Percentiles rank a stretch among this genome's conserved stretches.
phyloP scores from a whole-genome alignment of 352 stramenopile genomes.

The Globisporangium cystogenes region DNA sequence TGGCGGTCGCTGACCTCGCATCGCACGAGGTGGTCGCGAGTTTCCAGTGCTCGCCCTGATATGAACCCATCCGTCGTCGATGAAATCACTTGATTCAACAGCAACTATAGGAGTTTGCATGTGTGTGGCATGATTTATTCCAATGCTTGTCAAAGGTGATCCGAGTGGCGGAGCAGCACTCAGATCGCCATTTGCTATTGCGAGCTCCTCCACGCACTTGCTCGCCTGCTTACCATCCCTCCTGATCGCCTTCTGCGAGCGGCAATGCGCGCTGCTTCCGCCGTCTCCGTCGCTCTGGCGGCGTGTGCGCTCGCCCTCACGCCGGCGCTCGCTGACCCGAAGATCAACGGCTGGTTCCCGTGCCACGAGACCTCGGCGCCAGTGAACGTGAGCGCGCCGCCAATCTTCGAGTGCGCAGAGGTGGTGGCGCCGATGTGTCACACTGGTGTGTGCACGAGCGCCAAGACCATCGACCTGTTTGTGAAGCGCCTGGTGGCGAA shows the following conservation, averaged over 20 bases:
- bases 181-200: neutral
- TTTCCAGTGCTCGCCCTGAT: too few relatives aligned
- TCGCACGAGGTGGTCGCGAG: too few relatives aligned
- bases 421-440: conserved; percentile 70
- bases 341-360: neutral
- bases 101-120: too few relatives aligned
- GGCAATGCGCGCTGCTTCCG: neutral
- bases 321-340: neutral
- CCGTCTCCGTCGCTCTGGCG: neutral
- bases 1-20: too few relatives aligned
- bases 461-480: conserved; percentile 49
- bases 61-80: too few relatives aligned
- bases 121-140: neutral
- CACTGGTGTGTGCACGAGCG: conserved; percentile 48
- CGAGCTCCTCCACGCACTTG: too few relatives aligned
- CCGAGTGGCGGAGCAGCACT: neutral
- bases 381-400: neutral
- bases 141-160: neutral
- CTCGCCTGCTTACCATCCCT: neutral
- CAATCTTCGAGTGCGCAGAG: conserved; percentile 42
- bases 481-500: conserved; percentile 23
- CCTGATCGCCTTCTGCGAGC: neutral
- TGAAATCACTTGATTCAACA: too few relatives aligned
- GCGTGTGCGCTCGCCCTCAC: neutral
- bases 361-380: neutral